Evolutionary conservation across 305 asterid genomes (phyloP), one percentile per base, ranked within the genome.

Genomic region (Rubia tinctorum): DNA sequence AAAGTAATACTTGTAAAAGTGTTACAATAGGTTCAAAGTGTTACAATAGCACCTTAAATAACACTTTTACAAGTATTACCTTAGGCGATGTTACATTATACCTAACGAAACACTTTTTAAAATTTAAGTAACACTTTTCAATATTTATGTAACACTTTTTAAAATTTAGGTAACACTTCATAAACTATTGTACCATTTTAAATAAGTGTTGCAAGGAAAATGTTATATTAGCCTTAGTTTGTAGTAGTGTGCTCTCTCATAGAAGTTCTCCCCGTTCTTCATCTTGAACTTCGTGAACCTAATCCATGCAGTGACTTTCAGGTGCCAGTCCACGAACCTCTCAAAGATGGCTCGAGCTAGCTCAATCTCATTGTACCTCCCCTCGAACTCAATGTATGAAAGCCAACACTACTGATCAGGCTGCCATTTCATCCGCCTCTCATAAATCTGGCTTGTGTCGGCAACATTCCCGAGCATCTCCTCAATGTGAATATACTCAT

Each of bases 361-460:
- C 47, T 93, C 96, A 0, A 51, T 55, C 81, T 93, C 98, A 68
- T 87, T 88, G 71, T 91, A 93, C 75, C 96, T 83, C 69, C 86
- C 71, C 67, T 93, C 98, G 60, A 89, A 93, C 82, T 93, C 86
- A 25, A 91, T 91, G 44, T 82, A 91, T 0, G 95, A 84, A 22
- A 91, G 83, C 98, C 97, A 93, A 0, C 93, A 96, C 25, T 88
- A 93, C 71, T 82, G 92, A 79, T 92, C 97, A 39, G 98, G 97
- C 75, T 80, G 78, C 84, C 84, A 81, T 2, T 65, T 15, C 84
- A 81, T 81, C 84, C 84, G 77, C 55, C 84, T 66, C 66, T 81
- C 84, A 8, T 70, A 81, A 63, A 81, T 71, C 61, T 77, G 80
- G 40, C 84, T 22, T 0, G 81, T 79, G 0, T 79, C 79, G 0